phyloP scores from a whole-genome alignment of 441 rosid species.

The Macaranga tanarius region DNA sequence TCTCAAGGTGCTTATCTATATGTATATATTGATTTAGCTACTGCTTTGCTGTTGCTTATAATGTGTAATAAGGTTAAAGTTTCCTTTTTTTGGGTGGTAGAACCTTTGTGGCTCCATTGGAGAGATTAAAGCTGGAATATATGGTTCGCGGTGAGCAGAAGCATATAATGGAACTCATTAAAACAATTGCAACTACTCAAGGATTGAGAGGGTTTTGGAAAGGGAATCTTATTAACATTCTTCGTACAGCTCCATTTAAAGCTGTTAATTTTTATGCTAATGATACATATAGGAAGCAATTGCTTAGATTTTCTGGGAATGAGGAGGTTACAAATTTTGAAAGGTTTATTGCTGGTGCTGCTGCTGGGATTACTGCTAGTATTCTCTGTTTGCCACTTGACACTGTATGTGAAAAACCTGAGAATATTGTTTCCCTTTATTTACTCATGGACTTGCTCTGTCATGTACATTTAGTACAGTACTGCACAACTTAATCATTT shows the following conservation, averaged over 20 bases:
- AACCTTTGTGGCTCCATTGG: conserved; percentile 82
- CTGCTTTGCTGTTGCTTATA: not conserved
- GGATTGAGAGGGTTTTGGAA: conserved; percentile 80
- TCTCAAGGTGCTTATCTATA: conserved; percentile 49
- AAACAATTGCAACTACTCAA: conserved; percentile 59
- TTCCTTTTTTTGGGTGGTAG: conserved; percentile 23
- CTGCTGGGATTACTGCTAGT: conserved; percentile 82
- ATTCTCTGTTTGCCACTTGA: conserved; percentile 79
- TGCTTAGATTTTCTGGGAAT: conserved; percentile 63
- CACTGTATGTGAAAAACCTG: conserved; percentile 48
- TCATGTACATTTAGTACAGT: too few relatives aligned
- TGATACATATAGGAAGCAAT: conserved; percentile 74
- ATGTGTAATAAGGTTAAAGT: not conserved
- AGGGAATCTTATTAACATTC: conserved; percentile 79
- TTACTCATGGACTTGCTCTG: too few relatives aligned
- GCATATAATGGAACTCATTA: conserved; percentile 56
- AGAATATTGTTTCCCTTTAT: not conserved
- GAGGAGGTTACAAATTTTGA: conserved; percentile 74
- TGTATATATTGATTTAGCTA: not conserved
- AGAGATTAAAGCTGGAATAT: conserved; percentile 84
- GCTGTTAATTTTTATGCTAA: conserved; percentile 79
- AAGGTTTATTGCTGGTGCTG: conserved; percentile 83
- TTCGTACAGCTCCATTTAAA: conserved; percentile 84
- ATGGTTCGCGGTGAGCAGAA: conserved; percentile 77
- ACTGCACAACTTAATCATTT: not conserved